Evolutionary conservation across 192 early-diverging fungal genomes (phyloP).

Genomic region (Radiomyces spectabilis): DNA sequence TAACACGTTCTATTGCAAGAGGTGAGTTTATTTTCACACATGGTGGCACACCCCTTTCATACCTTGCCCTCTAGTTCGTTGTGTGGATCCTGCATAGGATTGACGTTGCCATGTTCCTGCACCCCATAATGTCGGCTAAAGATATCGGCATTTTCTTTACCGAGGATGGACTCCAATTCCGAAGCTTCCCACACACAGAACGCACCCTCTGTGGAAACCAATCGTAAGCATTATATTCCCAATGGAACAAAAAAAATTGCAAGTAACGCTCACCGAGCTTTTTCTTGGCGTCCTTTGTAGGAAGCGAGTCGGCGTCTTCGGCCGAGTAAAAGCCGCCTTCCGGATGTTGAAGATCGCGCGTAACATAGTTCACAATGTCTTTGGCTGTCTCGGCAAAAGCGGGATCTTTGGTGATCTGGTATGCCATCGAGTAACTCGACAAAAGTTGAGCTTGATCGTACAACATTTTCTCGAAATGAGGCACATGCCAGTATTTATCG

Average conservation of each 20-base stretch:
- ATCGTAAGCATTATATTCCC: too few relatives aligned
- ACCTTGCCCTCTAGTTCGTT: slow-evolving; percentile 49
- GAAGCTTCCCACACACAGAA: slow-evolving; percentile 53
- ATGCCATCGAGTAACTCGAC: slow-evolving; percentile 34
- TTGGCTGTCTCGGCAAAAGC: slow-evolving; percentile 33
- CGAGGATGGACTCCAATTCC: slow-evolving; percentile 38
- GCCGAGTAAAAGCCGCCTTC: slow-evolving; percentile 55
- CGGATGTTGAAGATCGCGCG: slow-evolving; percentile 36
- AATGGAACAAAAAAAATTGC: not conserved
- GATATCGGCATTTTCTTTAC: slow-evolving; percentile 22
- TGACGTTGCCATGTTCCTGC: slow-evolving; percentile 45
- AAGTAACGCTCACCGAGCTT: slow-evolving; percentile 31
- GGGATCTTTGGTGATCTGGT: slow-evolving; percentile 38
- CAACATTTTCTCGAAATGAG: slow-evolving; percentile 69
- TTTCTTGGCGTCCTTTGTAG: slow-evolving; percentile 26
- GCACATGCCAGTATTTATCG: slow-evolving; percentile 43
- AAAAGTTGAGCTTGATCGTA: slow-evolving; percentile 65
- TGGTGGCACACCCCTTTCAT: not conserved
- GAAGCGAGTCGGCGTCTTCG: slow-evolving; percentile 58
- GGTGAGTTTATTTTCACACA: not conserved
- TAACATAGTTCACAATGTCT: slow-evolving; percentile 52
- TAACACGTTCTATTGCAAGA: slow-evolving; percentile 44
- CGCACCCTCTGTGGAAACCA: slow-evolving; percentile 53
- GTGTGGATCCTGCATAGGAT: slow-evolving; percentile 44
- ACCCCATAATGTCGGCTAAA: slow-evolving; percentile 46